Percentiles rank a stretch among this genome's conserved stretches.
phyloP scores from a whole-genome alignment of 345 rosid species.

The Anacardium occidentale region DNA sequence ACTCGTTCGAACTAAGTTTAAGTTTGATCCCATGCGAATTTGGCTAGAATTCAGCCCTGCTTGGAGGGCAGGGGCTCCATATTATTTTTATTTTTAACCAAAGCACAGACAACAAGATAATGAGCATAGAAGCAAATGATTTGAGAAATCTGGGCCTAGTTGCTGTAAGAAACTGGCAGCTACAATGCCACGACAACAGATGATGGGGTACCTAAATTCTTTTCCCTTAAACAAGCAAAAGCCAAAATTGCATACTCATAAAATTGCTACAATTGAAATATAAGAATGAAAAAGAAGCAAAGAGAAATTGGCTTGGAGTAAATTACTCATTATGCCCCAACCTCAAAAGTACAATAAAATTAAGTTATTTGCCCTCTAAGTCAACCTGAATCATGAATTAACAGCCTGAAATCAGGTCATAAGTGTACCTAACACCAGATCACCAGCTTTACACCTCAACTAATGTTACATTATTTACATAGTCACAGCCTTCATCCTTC shows the following conservation, averaged over 20 bases:
- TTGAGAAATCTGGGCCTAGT: background rate
- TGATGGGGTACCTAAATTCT: too few species aligned
- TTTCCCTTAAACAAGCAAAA: too few species aligned
- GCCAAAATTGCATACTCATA: background rate
- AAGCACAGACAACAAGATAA: background rate
- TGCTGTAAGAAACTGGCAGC: background rate
- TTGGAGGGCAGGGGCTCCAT: too few species aligned
- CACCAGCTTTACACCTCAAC: conserved; percentile 33
- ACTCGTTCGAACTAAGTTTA: too few species aligned
- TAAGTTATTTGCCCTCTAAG: conserved; percentile 24
- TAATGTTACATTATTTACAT: conserved; percentile 36
- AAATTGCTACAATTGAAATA: background rate
- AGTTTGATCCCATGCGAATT: too few species aligned
- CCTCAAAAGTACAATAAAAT: conserved; percentile 6
- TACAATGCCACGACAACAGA: background rate
- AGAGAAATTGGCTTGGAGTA: conserved; percentile 11
- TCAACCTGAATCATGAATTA: conserved; percentile 20
- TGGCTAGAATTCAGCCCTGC: too few species aligned
- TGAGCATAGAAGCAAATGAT: background rate
- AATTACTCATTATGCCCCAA: conserved; percentile 13
- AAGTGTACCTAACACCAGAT: conserved; percentile 17
- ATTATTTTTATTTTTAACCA: too few species aligned
- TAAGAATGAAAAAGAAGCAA: background rate
- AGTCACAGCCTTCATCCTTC: conserved; percentile 14
- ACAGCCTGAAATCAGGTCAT: conserved; percentile 13